Evolutionary conservation across 1,139 yeast species (phyloP), one percentile per base, ranked within the genome.

Genomic region (Debaryomycetaceae sp.): DNA sequence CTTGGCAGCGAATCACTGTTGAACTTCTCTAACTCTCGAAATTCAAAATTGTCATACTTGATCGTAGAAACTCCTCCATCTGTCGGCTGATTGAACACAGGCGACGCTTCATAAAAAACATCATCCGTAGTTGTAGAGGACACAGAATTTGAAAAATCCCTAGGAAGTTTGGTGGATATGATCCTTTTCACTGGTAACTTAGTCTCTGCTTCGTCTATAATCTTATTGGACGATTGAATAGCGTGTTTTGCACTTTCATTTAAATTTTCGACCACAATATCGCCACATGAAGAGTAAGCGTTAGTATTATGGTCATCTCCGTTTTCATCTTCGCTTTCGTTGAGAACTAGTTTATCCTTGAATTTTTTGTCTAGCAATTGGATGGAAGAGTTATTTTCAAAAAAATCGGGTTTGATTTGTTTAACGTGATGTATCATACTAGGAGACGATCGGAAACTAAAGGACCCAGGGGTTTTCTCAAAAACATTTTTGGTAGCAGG

Each of bases 91-190:
- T 38, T 34, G 6, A 45, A 46, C 31, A 52, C 45, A 4, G 63
- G 59, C 1, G 63, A 60, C 3, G 65, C 49, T 48, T 62, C 67
- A 45, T 54, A 61, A 45, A 53, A 62, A 7, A 49, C 45, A 6
- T 57, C 63, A 13, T 50, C 55, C 24, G 41, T 24, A n/a, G 33
- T 14, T 8, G 39, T 24, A 13, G 41, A 14, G 7, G 36, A 29
- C 6, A 8, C n/a, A 4, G 31, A 27, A 7, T 27, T 27, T 11
- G 31, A 27, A 27, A 27, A 8, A 8, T 27, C 31, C 11, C 31
- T 2, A 3, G 31, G 31, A 7, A 27, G 8, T 11, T 11, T 27
- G 11, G 11, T 27, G 4, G 31, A 27, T 27, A 2, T 27, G 31
- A 27, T 27, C 11, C 11, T 27, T 27, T 11, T 27, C 11, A 7